Evolutionary conservation across 1,284 basidiomycete genomes (phyloP).

Genomic region (Cryptococcus neoformans): DNA sequence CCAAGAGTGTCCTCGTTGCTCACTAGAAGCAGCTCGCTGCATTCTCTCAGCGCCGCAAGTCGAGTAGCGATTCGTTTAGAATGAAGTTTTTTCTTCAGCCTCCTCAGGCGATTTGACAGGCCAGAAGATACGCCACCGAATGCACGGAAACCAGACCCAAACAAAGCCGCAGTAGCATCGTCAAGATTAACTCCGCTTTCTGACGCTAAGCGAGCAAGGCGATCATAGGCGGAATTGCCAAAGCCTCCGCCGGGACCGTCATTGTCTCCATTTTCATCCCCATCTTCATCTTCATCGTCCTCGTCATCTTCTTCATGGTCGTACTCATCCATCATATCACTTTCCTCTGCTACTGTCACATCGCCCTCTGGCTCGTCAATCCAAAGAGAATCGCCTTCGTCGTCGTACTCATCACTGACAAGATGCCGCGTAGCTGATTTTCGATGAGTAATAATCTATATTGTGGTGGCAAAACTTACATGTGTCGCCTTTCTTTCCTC

Average conservation of each 20-base stretch:
- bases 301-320: conserved; percentile 50
- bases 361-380: conserved; percentile 27
- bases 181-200: conserved; percentile 56
- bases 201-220: conserved; percentile 54
- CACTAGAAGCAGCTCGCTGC: conserved; percentile 91
- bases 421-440: conserved; percentile 52
- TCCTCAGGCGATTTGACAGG: conserved; percentile 77
- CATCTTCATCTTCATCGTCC: conserved; percentile 52
- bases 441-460: conserved; percentile 4
- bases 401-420: conserved; percentile 60
- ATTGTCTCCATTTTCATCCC: conserved; percentile 25
- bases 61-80: conserved; percentile 73
- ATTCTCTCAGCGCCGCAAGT: conserved; percentile 86
- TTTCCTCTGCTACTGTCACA: conserved; percentile 55
- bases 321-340: conserved; percentile 69
- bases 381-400: conserved; percentile 55
- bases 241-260: conserved; percentile 2
- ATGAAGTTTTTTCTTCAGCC: conserved; percentile 85
- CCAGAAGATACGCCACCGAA: conserved; percentile 69
- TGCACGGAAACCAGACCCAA: conserved; percentile 46
- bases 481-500: conserved; percentile 40
- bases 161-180: conserved; percentile 69
- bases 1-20: conserved; percentile 96
- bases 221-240: conserved; percentile 24
- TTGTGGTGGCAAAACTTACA: conserved; percentile 12